Evolutionary conservation across 2,329 filamentous ascomycete species (phyloP).

Genomic region (Teratosphaeriaceae sp.): DNA sequence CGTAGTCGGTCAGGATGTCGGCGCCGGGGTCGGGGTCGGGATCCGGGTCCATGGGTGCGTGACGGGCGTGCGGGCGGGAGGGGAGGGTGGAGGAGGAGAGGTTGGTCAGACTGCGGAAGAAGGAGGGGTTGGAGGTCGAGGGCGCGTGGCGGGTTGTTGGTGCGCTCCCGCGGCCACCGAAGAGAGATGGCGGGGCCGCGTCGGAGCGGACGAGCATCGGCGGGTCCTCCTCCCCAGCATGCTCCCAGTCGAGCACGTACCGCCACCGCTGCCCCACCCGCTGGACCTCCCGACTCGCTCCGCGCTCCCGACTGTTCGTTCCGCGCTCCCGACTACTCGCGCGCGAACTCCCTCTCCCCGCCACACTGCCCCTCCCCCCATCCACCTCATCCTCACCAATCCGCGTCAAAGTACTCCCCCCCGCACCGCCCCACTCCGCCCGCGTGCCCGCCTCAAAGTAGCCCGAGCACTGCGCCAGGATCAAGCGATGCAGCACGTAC

Average conservation of each 20-base stretch:
- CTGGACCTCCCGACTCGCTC: slow-evolving; percentile 19
- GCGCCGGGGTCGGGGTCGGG: slow-evolving; percentile 57
- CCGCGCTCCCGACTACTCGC: slow-evolving; percentile 34
- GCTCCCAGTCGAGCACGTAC: slow-evolving; percentile 78
- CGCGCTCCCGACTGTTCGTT: too few species aligned
- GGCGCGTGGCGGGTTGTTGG: slow-evolving; percentile 51
- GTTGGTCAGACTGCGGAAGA: slow-evolving; percentile 85
- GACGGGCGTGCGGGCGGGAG: too few species aligned
- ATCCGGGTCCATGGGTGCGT: too few species aligned
- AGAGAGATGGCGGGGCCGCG: slow-evolving; percentile 16
- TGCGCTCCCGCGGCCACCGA: slow-evolving; percentile 33
- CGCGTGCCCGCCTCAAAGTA: slow-evolving; percentile 72
- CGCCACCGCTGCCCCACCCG: slow-evolving; percentile 61
- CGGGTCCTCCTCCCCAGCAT: slow-evolving; percentile 62
- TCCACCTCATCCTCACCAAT: slow-evolving; percentile 23
- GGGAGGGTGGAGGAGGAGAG: slow-evolving; percentile 53
- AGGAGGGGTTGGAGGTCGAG: slow-evolving; percentile 58
- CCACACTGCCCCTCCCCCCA: too few species aligned
- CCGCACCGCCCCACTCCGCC: slow-evolving; percentile 25
- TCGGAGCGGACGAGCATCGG: slow-evolving; percentile 86
- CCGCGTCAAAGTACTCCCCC: slow-evolving; percentile 12
- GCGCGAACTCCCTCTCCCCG: slow-evolving; percentile 27
- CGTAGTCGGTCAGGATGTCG: slow-evolving; percentile 83
- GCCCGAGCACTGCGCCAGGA: slow-evolving; percentile 80
- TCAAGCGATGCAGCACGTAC: slow-evolving; percentile 82